These are phyloP conservation scores for Neonectria coccinea DNA, from an alignment of 2,329 filamentous ascomycete genomes.

Conservation along the genomic window DNA sequence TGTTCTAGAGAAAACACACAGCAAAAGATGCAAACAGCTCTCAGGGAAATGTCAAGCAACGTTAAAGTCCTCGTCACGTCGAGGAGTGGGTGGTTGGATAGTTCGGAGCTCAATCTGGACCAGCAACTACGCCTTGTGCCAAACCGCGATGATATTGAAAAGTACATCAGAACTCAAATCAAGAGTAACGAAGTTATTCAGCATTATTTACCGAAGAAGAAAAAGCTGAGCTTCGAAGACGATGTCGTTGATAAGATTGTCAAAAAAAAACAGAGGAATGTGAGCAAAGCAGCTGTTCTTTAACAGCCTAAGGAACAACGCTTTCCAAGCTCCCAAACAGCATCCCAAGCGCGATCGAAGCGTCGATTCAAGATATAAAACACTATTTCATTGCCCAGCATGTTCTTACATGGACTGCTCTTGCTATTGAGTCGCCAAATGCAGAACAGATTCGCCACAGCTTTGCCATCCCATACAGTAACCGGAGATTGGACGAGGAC, in stretches of 20 bases:
- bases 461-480: neutral
- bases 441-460: neutral
- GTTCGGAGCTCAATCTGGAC: neutral
- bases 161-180: neutral
- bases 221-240: neutral
- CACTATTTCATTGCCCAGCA: neutral
- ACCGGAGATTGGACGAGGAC: neutral
- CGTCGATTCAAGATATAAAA: neutral
- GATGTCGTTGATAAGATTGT: neutral
- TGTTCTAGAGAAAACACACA: neutral
- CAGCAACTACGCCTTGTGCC: neutral
- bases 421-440: neutral
- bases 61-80: neutral
- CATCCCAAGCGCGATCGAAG: neutral
- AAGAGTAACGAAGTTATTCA: neutral
- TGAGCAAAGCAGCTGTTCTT: neutral
- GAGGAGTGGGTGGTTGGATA: neutral
- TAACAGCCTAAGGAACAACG: fast-evolving
- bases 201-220: neutral
- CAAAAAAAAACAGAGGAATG: neutral
- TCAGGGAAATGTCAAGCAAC: neutral
- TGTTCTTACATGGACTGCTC: neutral
- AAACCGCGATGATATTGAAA: neutral
- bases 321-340: neutral
- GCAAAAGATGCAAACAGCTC: neutral